Conservation (phyloP, 2,329 filamentous ascomycete genomes). For the Furcasterigmium sp. region DNA sequence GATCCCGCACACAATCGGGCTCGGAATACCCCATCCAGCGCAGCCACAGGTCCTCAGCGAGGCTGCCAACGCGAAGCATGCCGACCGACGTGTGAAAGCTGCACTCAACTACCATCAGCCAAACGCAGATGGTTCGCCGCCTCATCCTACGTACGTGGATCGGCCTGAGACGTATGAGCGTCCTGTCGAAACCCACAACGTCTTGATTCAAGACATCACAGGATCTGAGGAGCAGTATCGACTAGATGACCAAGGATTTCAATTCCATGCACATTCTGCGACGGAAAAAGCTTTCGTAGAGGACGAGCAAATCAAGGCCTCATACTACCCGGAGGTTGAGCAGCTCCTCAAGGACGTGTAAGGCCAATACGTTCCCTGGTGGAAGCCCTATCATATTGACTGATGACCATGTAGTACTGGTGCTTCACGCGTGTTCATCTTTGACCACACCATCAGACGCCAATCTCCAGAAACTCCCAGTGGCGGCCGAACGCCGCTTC, state of each 20-base stretch:
- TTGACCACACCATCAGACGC: conserved; percentile 54
- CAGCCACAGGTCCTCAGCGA: no score
- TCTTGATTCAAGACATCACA: conserved; percentile 27
- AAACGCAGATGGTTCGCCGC: conserved; percentile 34
- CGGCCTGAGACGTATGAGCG: conserved; percentile 27
- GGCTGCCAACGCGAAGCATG: no score
- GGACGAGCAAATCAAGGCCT: conserved; percentile 55
- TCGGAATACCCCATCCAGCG: no score
- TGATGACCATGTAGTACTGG: conserved; percentile 40
- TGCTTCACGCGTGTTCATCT: conserved; percentile 50
- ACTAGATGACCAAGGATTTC: conserved; percentile 33
- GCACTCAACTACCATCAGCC: conserved; percentile 32
- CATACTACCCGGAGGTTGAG: conserved; percentile 71
- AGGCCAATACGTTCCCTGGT: conserved; percentile 7
- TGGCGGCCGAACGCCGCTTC: conserved; percentile 31
- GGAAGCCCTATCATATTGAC: not conserved
- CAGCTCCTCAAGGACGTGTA: conserved; percentile 56
- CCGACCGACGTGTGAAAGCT: conserved; percentile 25
- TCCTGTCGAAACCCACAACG: conserved; percentile 18
- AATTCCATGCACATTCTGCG: conserved; percentile 21
- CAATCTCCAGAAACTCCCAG: conserved; percentile 41
- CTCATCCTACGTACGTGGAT: conserved; percentile 26
- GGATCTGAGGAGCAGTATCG: conserved; percentile 28
- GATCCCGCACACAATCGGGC: no score
- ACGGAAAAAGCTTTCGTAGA: conserved; percentile 37